These are phyloP conservation scores for Coniella vitis DNA, from an alignment of 2,329 filamentous ascomycete species.

Conservation along the genomic window DNA sequence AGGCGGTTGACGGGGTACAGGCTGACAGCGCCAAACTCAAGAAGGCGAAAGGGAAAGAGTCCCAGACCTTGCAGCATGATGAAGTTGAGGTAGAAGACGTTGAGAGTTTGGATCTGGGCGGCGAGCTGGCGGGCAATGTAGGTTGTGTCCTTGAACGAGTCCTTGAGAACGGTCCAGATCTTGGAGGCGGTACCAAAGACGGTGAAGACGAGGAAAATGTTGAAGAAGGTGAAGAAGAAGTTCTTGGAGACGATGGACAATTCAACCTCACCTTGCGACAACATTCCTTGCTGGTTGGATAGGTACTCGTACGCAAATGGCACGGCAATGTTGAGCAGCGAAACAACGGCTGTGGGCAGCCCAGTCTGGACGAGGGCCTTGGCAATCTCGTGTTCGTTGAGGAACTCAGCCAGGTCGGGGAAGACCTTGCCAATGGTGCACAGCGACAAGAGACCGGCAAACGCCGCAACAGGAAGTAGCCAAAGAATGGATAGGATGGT, in stretches of 20 bases:
- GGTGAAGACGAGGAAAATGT: conserved; percentile 93
- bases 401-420: conserved; percentile 59
- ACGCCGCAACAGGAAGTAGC: conserved; percentile 71
- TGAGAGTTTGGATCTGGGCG: conserved; percentile 63
- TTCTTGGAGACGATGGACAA: conserved; percentile 95
- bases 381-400: conserved; percentile 62
- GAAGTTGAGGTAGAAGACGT: conserved; percentile 86
- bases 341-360: conserved; percentile 76
- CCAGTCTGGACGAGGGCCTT: conserved; percentile 79
- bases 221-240: conserved; percentile 99
- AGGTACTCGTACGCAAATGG: conserved; percentile 94
- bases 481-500: conserved; percentile 79
- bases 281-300: conserved; percentile 86
- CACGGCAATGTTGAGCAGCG: conserved; percentile 80
- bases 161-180: conserved; percentile 64
- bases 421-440: conserved; percentile 71
- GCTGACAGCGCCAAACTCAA: conserved; percentile 81
- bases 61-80: conserved; percentile 93
- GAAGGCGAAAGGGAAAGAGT: conserved; percentile 81
- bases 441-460: conserved; percentile 74
- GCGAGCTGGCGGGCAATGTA: conserved; percentile 72
- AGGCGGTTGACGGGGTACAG: conserved; percentile 77
- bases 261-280: conserved; percentile 90
- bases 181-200: conserved; percentile 75
- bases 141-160: conserved; percentile 72